Percentiles rank a stretch among this genome's conserved stretches.
Conservation (phyloP, 306 rosid genomes). For the Senna siamea region DNA sequence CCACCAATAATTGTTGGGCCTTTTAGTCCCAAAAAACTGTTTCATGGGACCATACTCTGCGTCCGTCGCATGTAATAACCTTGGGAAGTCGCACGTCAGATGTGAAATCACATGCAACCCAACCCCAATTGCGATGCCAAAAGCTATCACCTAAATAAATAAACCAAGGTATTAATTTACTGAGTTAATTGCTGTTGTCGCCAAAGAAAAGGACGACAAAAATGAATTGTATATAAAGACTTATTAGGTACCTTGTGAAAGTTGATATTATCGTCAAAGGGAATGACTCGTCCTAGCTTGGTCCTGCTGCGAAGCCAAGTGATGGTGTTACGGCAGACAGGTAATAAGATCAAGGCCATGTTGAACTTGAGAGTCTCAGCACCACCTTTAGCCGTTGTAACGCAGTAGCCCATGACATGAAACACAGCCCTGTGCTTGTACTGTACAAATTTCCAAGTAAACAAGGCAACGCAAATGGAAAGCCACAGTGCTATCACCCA, state of each 20-base stretch:
- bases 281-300: constrained; percentile 66
- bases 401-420: constrained; percentile 85
- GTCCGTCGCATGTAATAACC: constrained; percentile 62
- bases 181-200: too few relatives aligned
- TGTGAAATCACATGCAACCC: constrained; percentile 69
- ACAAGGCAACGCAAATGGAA: constrained; percentile 63
- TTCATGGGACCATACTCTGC: constrained; percentile 64
- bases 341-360: constrained; percentile 81
- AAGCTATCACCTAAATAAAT: constrained; percentile 81
- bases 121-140: constrained; percentile 74
- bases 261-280: constrained; percentile 87
- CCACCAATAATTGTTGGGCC: constrained; percentile 90
- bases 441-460: constrained; percentile 83
- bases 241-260: too few relatives aligned
- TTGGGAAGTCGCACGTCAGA: constrained; percentile 87
- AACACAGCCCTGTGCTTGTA: constrained; percentile 72
- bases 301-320: constrained; percentile 84
- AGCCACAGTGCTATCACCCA: constrained; percentile 79
- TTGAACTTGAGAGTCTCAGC: constrained; percentile 92
- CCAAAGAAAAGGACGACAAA: too few relatives aligned
- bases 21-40: constrained; percentile 56
- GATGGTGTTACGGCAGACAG: constrained; percentile 86
- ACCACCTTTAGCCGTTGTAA: constrained; percentile 76
- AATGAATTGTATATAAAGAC: too few relatives aligned
- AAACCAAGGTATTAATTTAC: too few relatives aligned